Evolutionary conservation across 768 basidiomycete species (phyloP), one percentile per base, ranked within the genome.

Genomic region (Filobasidium floriforme): DNA sequence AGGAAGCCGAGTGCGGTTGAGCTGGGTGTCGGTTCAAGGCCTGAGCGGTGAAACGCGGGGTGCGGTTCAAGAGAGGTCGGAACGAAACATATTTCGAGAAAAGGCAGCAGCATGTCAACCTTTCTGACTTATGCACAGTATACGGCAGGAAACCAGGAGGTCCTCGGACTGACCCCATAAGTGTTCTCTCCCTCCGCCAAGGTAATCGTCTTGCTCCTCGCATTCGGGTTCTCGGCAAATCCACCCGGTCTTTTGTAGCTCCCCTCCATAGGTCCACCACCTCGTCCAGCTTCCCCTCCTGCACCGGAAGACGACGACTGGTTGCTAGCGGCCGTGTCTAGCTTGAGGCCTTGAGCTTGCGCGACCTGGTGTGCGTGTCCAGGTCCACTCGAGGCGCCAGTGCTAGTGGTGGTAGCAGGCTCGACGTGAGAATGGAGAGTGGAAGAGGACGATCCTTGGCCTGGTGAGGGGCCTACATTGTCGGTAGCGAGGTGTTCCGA

Each of bases 171-270:
- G 81, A 90, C 90, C 12, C 89, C 89, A 75, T 85, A 82, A 0
- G 90, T 91, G 69, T 90, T 87, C 59, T 85, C 79, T 37, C 84
- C 83, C 12, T 88, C 87, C 1, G 87, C 88, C n/a, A 84, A 83
- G 0, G 89, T 89, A 66, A 91, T 87, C 6, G 87, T 86, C 80
- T 87, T 89, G 69, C 87, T 88, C 63, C 88, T 86, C 0, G 89
- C 89, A 77, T 92, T 88, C 22, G 79, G 79, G 63, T 73, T 72
- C 32, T 76, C 76, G 14, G 51, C 51, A n/a, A 69, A 41, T 1
- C 65, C 68, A 6, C 65, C 65, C 7, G 65, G 68, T 54, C 65
- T 5, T 40, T 51, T 59, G 15, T 40, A 57, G 15, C 54, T 57
- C 29, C 54, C 54, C 26, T 57, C 54, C 54, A 57, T 57, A 6